A percentile compares a stretch with the other conserved stretches of the same genome.
Evolutionary conservation across 2,329 filamentous ascomycete genomes (phyloP).

Genomic region (Gnomoniopsis smithogilvyi): DNA sequence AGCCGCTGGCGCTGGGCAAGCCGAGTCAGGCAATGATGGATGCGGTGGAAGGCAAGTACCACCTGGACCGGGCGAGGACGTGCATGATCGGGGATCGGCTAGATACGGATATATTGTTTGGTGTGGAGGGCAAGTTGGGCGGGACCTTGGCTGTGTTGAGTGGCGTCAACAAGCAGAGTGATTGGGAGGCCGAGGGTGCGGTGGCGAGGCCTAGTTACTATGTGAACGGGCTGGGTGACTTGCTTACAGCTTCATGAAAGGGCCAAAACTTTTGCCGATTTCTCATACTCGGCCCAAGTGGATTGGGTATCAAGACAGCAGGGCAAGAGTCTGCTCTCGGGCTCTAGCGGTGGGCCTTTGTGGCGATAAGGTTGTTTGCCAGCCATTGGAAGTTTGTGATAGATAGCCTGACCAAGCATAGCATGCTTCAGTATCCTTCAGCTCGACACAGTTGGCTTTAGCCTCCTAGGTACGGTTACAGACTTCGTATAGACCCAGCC

Average conservation of each 20-base stretch:
- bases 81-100: slow-evolving; percentile 96
- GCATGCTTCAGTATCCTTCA: too few relatives aligned
- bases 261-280: background rate
- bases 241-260: slow-evolving; percentile 34
- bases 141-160: slow-evolving; percentile 90
- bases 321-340: background rate
- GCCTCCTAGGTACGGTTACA: background rate
- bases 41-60: slow-evolving; percentile 92
- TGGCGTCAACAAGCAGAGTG: slow-evolving; percentile 80
- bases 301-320: background rate
- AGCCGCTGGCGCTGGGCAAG: slow-evolving; percentile 82
- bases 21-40: slow-evolving; percentile 99
- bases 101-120: slow-evolving; percentile 95
- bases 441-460: background rate
- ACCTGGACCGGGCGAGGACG: slow-evolving; percentile 76
- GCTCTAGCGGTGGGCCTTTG: background rate
- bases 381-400: background rate
- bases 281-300: background rate
- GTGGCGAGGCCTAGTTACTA: slow-evolving; percentile 76
- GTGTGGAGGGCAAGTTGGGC: slow-evolving; percentile 83
- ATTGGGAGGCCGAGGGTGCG: slow-evolving; percentile 70
- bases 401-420: background rate
- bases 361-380: background rate
- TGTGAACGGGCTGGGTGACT: slow-evolving; percentile 78
- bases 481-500: too few relatives aligned